Base-by-base conservation (phyloP, 129 eudicot species). In the Flaveria sonorensis region DNA sequence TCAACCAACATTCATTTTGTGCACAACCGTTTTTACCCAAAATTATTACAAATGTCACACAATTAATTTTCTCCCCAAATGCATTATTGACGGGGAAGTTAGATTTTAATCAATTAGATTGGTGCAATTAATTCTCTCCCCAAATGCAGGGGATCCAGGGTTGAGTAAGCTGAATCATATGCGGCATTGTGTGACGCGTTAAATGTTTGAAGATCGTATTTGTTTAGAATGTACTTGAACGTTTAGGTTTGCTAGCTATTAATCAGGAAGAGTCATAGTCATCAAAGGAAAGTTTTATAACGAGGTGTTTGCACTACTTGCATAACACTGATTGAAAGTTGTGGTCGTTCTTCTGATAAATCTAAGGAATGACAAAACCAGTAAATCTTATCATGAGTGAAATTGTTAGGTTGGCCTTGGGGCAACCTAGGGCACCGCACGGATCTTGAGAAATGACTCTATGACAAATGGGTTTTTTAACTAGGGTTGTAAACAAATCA, bases 1-100 rank as follows among this genome's bases (percentile, higher is more conserved):
- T 68, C 68, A 53, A 68, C 81, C 18, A 77, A 52, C 81, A 66
- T 66, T 66, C 9, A 53, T 19, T 50, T 52, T 66, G 32, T 52
- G 81, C 68, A 53, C 68, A 68, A 40, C 81, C 59, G 56, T 23
- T 14, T 68, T 77, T 30, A 77, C 57, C 6, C 7, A 53, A 23
- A 68, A 11, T 36, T 42, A 23, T 51, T 70, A 6, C 56, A 51
- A 16, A 42, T 77, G 45, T 16, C 42, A 45, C 40, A 56, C 77
- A n/a, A 45, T n/a, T 62, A 32, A n/a, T 47, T 45, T 75, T 47
- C 15, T 30, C 12, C 14, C 13, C 61, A 62, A 75, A 75, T 26
- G 50, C 14, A 64, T 66, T 66, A 50, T 66, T 66, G 52, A 51
- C 2, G 3, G 16, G 14, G 36, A 6, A 48, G 46, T 75, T 61